Conservation (phyloP, 2,329 filamentous ascomycete genomes). For the Calonectria pseudoturangicola region DNA sequence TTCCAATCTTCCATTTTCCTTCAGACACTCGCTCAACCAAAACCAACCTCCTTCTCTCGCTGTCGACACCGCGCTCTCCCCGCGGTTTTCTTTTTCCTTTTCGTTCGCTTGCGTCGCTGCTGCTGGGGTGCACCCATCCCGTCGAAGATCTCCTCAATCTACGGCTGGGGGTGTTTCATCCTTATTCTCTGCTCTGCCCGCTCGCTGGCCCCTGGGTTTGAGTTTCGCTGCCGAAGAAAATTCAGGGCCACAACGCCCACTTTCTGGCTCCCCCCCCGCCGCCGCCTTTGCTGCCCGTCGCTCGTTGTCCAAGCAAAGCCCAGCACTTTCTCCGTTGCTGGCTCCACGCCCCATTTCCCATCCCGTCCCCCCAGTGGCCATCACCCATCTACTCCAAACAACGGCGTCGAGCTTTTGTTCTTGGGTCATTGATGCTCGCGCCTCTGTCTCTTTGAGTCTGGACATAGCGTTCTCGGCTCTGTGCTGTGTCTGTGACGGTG, state of each 20-base stretch:
- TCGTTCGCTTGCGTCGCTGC: constrained; percentile 11
- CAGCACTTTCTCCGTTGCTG: constrained; percentile 34
- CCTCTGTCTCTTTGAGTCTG: constrained; percentile 46
- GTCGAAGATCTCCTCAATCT: constrained; percentile 23
- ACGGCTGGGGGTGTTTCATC: constrained; percentile 35
- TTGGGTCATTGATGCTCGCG: constrained; percentile 47
- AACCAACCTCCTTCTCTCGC: constrained; percentile 33
- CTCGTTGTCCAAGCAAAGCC: constrained; percentile 47
- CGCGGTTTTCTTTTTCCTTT: constrained; percentile 20
- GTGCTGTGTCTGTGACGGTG: constrained; percentile 27
- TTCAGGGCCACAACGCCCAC: constrained; percentile 22
- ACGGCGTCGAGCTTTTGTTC: constrained; percentile 45
- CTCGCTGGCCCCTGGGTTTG: constrained; percentile 33
- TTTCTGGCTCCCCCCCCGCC: constrained; percentile 40
- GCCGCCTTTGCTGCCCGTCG: constrained; percentile 44
- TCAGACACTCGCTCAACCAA: constrained; percentile 39
- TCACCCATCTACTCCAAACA: constrained; percentile 53
- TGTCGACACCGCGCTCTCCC: constrained; percentile 21
- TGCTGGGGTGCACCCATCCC: constrained; percentile 21
- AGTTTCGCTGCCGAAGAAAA: constrained; percentile 29
- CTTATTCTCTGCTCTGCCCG: constrained; percentile 31
- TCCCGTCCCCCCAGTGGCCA: constrained; percentile 41
- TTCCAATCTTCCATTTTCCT: neutral
- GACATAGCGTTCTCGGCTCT: constrained; percentile 42
- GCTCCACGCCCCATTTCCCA: constrained; percentile 48